Evolutionary conservation across 2,329 filamentous ascomycete species (phyloP), one percentile per base, ranked within the genome.

Genomic region (Stagonosporopsis cucurbitacearum): DNA sequence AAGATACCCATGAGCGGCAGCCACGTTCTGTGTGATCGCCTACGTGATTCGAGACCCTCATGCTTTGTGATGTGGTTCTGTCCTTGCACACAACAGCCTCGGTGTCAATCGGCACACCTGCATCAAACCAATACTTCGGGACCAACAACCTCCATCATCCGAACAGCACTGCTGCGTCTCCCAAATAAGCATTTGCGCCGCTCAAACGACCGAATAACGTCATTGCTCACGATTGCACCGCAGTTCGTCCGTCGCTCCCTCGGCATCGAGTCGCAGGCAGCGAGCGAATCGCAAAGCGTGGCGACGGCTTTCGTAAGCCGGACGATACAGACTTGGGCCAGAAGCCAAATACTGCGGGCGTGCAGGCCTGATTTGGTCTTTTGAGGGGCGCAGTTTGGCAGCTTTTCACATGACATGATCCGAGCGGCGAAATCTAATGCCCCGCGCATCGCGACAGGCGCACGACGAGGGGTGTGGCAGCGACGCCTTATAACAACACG

Each of bases 1-100:
- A 60, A 69, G 66, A 69, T 69, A 68, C 65, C 65, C 65, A 60
- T 47, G 25, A 5, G 26, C 8, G n/a, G 15, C 30, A 20, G 6
- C 17, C 20, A 28, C n/a, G 7, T 25, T 19, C 4, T 19, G 26
- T 23, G 32, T 46, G 33, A 40, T 35, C 13, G 25, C 8, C n/a
- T 33, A n/a, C 17, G 28, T 20, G 20, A n/a, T 45, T 45, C 28
- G 42, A 45, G 39, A 49, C 43, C 20, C 8, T 4, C 9, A 15
- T 52, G 49, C 48, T 52, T 53, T 52, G 48, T 50, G 54, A 57
- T 52, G 6, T 20, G 3, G 6, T 42, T 4, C 19, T 5, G 26
- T 28, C 13, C 23, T 50, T 42, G 46, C 40, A 36, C 46, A 42
- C 40, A n/a, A 13, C 30, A 40, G 6, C 42, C 37, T 50, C 55